phyloP scores from a whole-genome alignment of 768 basidiomycete species.

The Lentinula aciculospora region DNA sequence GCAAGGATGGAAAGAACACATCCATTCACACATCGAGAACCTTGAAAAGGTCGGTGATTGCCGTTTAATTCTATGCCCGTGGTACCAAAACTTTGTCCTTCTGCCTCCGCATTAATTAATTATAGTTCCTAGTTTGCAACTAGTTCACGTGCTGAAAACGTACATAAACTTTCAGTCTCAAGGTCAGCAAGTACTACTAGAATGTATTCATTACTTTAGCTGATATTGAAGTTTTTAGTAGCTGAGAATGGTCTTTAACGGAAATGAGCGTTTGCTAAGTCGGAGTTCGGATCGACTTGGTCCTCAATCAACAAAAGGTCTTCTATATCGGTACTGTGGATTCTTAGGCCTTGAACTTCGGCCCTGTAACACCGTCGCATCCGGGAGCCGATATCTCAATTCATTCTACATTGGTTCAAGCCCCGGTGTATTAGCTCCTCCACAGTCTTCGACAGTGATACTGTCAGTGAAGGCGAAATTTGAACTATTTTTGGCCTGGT shows the following conservation, averaged over 20 bases:
- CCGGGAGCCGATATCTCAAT: neutral
- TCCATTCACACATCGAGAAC: neutral
- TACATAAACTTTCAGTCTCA: neutral
- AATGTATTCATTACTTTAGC: too few species aligned
- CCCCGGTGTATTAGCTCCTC: too few species aligned
- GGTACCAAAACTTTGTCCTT: neutral
- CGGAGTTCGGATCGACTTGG: neutral
- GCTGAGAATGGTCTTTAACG: neutral
- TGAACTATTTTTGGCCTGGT: too few species aligned
- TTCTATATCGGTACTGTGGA: too few species aligned
- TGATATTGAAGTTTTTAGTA: neutral
- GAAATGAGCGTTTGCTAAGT: neutral
- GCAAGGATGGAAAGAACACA: neutral
- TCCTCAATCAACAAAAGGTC: too few species aligned
- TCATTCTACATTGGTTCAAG: neutral
- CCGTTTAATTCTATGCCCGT: neutral
- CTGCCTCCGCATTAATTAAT: neutral
- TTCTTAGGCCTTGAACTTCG: neutral
- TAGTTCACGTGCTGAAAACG: neutral
- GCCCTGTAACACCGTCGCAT: neutral
- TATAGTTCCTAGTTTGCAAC: neutral
- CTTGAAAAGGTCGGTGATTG: slow-evolving; percentile 2
- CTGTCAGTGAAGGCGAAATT: neutral
- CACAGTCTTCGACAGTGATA: too few species aligned
- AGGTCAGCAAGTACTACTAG: too few species aligned